Conservation (phyloP, 2,329 filamentous ascomycete genomes). For the Fusarium sp. region DNA sequence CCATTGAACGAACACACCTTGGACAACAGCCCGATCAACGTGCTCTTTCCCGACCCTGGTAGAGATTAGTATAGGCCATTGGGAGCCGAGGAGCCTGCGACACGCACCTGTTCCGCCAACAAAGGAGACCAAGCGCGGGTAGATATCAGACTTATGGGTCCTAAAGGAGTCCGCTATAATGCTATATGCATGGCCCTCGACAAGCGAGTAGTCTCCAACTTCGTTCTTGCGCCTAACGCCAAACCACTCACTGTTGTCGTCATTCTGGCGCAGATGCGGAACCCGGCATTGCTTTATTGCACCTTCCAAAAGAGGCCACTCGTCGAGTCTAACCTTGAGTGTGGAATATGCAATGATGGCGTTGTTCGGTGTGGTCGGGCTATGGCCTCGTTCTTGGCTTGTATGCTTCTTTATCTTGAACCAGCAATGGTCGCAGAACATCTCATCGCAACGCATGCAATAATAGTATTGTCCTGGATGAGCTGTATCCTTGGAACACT, state of each 20-base stretch:
- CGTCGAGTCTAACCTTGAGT: neutral
- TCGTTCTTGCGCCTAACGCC: neutral
- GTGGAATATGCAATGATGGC: neutral
- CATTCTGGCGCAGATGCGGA: neutral
- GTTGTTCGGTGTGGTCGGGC: neutral
- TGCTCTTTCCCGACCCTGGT: neutral
- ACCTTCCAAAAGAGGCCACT: neutral
- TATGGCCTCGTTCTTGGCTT: fast-evolving
- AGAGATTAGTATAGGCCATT: neutral
- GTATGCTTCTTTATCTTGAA: fast-evolving
- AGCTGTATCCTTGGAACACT: fast-evolving
- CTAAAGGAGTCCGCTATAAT: neutral
- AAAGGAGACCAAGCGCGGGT: neutral
- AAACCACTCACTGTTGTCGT: neutral
- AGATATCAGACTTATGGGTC: fast-evolving
- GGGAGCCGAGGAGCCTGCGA: neutral
- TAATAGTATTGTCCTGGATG: fast-evolving
- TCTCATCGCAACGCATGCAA: neutral
- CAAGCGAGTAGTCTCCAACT: neutral
- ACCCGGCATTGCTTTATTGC: neutral
- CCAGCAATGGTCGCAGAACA: neutral
- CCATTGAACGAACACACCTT: neutral
- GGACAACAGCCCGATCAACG: neutral
- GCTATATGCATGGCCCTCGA: neutral
- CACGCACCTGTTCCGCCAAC: neutral